A percentile compares a stretch with the other conserved stretches of the same genome.
These are phyloP conservation scores for Baorangia bicolor DNA, from an alignment of 768 basidiomycete species.

Conservation along the genomic window DNA sequence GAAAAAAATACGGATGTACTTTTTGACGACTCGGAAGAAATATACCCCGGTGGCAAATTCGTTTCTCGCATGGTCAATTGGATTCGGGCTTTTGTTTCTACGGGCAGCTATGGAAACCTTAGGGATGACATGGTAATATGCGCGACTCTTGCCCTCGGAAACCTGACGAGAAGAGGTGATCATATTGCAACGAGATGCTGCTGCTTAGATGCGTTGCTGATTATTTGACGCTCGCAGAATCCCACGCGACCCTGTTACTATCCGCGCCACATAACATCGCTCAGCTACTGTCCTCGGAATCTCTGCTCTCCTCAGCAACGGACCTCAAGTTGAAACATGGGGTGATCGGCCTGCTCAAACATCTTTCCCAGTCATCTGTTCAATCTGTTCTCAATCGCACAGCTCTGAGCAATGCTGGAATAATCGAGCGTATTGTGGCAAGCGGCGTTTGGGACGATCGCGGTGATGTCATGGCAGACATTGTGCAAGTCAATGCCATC, in stretches of 20 bases:
- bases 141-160: slow-evolving; percentile 79
- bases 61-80: slow-evolving; percentile 73
- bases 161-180: slow-evolving; percentile 73
- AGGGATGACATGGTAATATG: slow-evolving; percentile 83
- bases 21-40: slow-evolving; percentile 64
- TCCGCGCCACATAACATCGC: slow-evolving; percentile 67
- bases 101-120: slow-evolving; percentile 30
- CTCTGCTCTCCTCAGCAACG: slow-evolving; percentile 51
- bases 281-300: slow-evolving; percentile 53
- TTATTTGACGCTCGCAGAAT: slow-evolving; percentile 40
- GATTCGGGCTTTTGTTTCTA: slow-evolving; percentile 59
- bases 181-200: neutral
- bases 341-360: slow-evolving; percentile 81
- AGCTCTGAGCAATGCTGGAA: slow-evolving; percentile 56
- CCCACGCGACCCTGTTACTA: slow-evolving; percentile 58
- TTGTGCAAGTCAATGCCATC: slow-evolving; percentile 85
- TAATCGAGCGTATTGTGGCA: slow-evolving; percentile 59
- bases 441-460: slow-evolving; percentile 71
- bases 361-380: slow-evolving; percentile 72
- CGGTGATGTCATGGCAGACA: slow-evolving; percentile 76
- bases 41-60: slow-evolving; percentile 65
- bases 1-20: slow-evolving; percentile 74
- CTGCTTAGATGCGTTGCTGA: slow-evolving; percentile 6
- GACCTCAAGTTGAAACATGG: slow-evolving; percentile 90
- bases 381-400: slow-evolving; percentile 57